Conservation (phyloP, 2,329 filamentous ascomycete species). For the Hypomyces perniciosus region DNA sequence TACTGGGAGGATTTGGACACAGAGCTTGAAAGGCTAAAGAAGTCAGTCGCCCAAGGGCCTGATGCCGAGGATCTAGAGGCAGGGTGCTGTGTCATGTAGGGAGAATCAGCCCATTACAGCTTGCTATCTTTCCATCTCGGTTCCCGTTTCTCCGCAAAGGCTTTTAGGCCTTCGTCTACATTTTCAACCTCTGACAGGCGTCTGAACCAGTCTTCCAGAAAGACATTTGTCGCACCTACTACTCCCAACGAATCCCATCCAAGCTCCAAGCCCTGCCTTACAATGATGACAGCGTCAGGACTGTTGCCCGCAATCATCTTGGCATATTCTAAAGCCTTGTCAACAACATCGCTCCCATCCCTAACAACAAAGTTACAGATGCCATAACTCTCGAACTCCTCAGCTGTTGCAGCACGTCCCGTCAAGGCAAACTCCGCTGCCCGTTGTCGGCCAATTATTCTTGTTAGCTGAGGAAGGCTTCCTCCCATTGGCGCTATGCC, state of each 20-base stretch:
- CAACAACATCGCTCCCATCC: background rate
- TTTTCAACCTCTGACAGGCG: background rate
- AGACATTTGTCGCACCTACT: background rate
- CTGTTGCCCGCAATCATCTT: constrained; percentile 2
- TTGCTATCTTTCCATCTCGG: constrained; percentile 5
- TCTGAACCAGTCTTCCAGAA: background rate
- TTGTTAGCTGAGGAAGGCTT: constrained; percentile 44
- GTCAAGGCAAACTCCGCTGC: constrained; percentile 46
- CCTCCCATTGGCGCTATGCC: constrained; percentile 50
- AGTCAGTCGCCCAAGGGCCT: background rate
- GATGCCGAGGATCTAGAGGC: background rate
- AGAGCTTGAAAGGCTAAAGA: background rate
- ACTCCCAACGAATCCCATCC: background rate
- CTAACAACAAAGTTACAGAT: constrained; percentile 6
- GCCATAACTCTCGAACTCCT: constrained; percentile 24
- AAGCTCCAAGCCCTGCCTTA: background rate
- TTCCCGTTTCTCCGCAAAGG: constrained; percentile 4
- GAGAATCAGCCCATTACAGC: background rate
- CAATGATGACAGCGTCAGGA: constrained; percentile 2
- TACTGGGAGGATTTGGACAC: constrained; percentile 16
- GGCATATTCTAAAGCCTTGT: constrained; percentile 3
- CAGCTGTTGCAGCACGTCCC: constrained; percentile 37
- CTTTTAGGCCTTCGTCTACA: constrained; percentile 1
- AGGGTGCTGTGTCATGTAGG: background rate
- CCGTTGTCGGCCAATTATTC: constrained; percentile 38